Base-by-base conservation (phyloP, 257 asterid species). In the Thymus quinquecostatus region DNA sequence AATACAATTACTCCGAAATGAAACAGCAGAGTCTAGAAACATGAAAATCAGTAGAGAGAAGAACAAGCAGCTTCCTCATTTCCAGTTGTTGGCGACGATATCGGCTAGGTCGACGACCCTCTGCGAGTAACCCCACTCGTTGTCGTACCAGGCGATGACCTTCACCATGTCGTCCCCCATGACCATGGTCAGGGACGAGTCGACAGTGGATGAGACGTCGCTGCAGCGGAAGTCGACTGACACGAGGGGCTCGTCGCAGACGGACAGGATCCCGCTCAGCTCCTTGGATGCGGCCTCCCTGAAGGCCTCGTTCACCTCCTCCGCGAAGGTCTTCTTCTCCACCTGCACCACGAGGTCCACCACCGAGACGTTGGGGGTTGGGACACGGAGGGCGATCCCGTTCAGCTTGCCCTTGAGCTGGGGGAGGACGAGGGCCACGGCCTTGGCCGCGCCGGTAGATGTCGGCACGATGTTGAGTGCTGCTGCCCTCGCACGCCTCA, bases 71-170 rank as follows among this genome's bases (percentile, higher is more conserved):
- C 6, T 2, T 38, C 44, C 48, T 44, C 82, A 91, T 80, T 89
- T 91, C 98, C 98, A 93, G 70, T 86, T 81, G 84, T 85, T 84
- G 45, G 98, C 98, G 79, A 87, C 96, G 82, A 93, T 93, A 87
- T 91, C 88, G 65, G 98, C 98, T 75, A 93, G 94, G 84, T 93
- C 98, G 77, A 91, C 98, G 51, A 91, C 98, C 87, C 98, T 91
- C 86, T 93, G 98, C n/a, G 98, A 93, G 89, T 93, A 93, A 5
- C 97, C 98, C 97, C 98, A 93, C 77, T 93, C 97, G 60, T 93
- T 93, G 75, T 93, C 98, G 57, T 91, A 93, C 98, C 98, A 93
- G 10, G 98, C 98, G 47, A 93, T 88, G 10, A 93, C 98, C 96
- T 91, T 93, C 6, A 91, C 95, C 97, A 91, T 93, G 78, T 93